These are phyloP conservation scores for Penicillium pulvis DNA, from an alignment of 495 filamentous ascomycete species.

Conservation along the genomic window DNA sequence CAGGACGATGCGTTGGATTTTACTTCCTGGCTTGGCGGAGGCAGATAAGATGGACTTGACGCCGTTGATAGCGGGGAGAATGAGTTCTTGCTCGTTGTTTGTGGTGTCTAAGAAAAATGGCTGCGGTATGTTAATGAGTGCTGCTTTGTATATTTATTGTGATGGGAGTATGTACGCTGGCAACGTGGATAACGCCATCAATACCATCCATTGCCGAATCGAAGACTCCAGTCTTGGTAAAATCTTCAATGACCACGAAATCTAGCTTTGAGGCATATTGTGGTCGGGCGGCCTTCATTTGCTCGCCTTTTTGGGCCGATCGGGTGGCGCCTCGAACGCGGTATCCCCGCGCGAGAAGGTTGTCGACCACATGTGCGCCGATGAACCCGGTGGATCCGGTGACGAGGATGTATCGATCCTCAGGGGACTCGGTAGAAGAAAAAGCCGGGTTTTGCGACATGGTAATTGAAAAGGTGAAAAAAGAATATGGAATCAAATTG, in stretches of 20 bases:
- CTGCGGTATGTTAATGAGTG: not conserved
- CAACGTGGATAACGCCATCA: constrained; percentile 43
- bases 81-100: constrained; percentile 67
- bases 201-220: constrained; percentile 37
- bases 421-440: not conserved
- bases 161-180: constrained; percentile 29
- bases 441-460: not conserved
- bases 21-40: constrained; percentile 52
- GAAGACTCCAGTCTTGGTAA: constrained; percentile 37
- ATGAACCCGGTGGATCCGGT: constrained; percentile 47
- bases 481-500: not conserved
- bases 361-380: constrained; percentile 43
- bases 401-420: constrained; percentile 35
- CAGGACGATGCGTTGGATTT: constrained; percentile 69
- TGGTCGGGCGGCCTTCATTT: constrained; percentile 33
- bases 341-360: constrained; percentile 33
- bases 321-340: constrained; percentile 42
- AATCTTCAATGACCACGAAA: constrained; percentile 42
- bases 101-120: constrained; percentile 34
- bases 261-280: constrained; percentile 34
- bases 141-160: not conserved
- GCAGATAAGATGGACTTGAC: constrained; percentile 26
- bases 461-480: not conserved
- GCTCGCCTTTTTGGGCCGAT: constrained; percentile 30
- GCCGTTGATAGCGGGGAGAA: constrained; percentile 69